Percentiles rank a stretch among this genome's conserved stretches.
Conservation (phyloP, 2,329 filamentous ascomycete species). For the Fusarium illudens region DNA sequence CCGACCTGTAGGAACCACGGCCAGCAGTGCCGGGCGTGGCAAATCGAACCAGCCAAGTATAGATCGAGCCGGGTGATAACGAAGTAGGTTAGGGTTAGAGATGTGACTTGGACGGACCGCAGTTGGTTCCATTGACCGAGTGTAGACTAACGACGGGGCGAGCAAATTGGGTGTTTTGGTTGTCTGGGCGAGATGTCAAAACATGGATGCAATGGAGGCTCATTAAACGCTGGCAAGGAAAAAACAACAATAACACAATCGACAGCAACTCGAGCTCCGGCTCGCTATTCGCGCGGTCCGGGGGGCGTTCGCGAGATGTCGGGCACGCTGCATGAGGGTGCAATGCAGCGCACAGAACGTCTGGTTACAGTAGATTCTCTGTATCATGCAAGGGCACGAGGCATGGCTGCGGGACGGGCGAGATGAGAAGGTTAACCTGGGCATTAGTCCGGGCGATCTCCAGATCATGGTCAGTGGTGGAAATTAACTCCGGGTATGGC, state of each 20-base stretch:
- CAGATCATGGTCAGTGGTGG: conserved; percentile 30
- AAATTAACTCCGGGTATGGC: conserved; percentile 36
- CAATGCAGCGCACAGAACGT: neutral
- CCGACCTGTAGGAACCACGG: conserved; percentile 1
- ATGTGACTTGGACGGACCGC: conserved; percentile 1
- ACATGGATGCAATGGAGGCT: neutral
- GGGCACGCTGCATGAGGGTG: neutral
- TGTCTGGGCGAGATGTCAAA: conserved; percentile 5
- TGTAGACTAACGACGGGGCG: conserved; percentile 5
- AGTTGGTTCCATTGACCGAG: conserved; percentile 5
- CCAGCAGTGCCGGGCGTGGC: conserved; percentile 4
- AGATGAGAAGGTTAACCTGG: conserved; percentile 4
- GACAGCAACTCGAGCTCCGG: neutral
- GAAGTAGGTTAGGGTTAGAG: conserved; percentile 1
- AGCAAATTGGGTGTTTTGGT: conserved; percentile 7
- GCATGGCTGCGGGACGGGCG: neutral
- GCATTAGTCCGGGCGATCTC: conserved; percentile 20
- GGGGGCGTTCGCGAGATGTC: neutral
- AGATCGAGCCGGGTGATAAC: conserved; percentile 2
- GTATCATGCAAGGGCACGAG: conserved; percentile 7
- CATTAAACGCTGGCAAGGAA: neutral
- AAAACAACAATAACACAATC: neutral
- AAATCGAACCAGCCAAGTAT: conserved; percentile 18
- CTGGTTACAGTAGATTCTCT: neutral
- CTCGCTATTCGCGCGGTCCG: neutral